These are phyloP conservation scores for Colletotrichum sojae DNA, from an alignment of 2,329 filamentous ascomycete species.

Conservation along the genomic window DNA sequence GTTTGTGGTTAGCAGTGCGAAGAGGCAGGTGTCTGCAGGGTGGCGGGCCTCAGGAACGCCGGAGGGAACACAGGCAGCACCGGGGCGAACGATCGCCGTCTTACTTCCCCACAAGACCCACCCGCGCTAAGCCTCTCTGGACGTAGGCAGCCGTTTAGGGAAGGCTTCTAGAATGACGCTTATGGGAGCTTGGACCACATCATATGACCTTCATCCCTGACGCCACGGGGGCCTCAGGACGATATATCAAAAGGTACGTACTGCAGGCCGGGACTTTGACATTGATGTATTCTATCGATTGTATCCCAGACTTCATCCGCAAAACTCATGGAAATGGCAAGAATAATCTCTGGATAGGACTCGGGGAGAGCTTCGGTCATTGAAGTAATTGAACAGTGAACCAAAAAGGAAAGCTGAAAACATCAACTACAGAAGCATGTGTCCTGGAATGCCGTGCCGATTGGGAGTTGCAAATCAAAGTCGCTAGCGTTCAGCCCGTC, in stretches of 20 bases:
- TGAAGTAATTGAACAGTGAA: too few relatives aligned
- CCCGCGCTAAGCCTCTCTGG: not conserved
- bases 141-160: conserved; percentile 29
- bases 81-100: conserved; percentile 19
- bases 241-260: not conserved
- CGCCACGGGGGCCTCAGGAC: not conserved
- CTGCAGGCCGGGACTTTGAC: not conserved
- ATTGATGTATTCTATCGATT: not conserved
- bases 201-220: not conserved
- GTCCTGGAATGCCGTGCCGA: too few relatives aligned
- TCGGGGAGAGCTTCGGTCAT: too few relatives aligned
- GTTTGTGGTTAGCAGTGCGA: too few relatives aligned
- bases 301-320: not conserved
- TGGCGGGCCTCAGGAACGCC: conserved; percentile 6
- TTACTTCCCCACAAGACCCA: conserved; percentile 20
- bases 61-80: not conserved
- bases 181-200: not conserved
- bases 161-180: conserved; percentile 37
- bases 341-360: too few relatives aligned
- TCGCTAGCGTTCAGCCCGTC: not conserved
- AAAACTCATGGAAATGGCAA: too few relatives aligned
- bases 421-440: not conserved
- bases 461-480: not conserved
- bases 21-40: not conserved
- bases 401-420: too few relatives aligned